Evolutionary conservation across 2,329 filamentous ascomycete species (phyloP).

Genomic region (Fusarium sulawesiense): DNA sequence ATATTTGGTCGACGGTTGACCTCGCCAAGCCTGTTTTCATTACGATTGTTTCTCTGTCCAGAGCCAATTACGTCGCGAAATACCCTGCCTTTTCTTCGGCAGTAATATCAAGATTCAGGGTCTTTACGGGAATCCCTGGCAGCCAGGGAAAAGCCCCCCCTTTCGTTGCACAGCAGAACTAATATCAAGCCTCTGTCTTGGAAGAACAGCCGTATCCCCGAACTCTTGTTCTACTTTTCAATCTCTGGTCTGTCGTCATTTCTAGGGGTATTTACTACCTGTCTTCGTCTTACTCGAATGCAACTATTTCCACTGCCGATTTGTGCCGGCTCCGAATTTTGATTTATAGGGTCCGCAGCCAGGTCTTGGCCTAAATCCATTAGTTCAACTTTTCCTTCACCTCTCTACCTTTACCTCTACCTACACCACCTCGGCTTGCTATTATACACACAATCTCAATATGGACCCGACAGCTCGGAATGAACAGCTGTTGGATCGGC

Average conservation of each 20-base stretch:
- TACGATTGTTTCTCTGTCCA: background rate
- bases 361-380: slow-evolving; percentile 20
- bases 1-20: slow-evolving; percentile 2
- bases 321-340: slow-evolving; percentile 14
- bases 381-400: slow-evolving; percentile 21
- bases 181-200: slow-evolving; percentile 14
- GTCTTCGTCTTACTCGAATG: slow-evolving; percentile 1
- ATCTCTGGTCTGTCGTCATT: slow-evolving; percentile 11
- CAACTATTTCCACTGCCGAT: slow-evolving; percentile 12
- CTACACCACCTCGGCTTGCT: slow-evolving; percentile 4
- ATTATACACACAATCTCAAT: background rate
- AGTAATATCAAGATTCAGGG: slow-evolving; percentile 24
- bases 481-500: slow-evolving; percentile 63
- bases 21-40: slow-evolving; percentile 10
- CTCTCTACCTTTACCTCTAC: slow-evolving; percentile 10
- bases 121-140: slow-evolving; percentile 20
- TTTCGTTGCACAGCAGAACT: slow-evolving; percentile 14
- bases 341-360: slow-evolving; percentile 19
- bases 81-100: slow-evolving; percentile 12
- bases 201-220: background rate
- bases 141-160: slow-evolving; percentile 18
- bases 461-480: slow-evolving; percentile 54
- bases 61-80: background rate
- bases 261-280: slow-evolving; percentile 6
- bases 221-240: background rate